Evolutionary conservation across 257 asterid species (phyloP).

Genomic region (Echium plantagineum): DNA sequence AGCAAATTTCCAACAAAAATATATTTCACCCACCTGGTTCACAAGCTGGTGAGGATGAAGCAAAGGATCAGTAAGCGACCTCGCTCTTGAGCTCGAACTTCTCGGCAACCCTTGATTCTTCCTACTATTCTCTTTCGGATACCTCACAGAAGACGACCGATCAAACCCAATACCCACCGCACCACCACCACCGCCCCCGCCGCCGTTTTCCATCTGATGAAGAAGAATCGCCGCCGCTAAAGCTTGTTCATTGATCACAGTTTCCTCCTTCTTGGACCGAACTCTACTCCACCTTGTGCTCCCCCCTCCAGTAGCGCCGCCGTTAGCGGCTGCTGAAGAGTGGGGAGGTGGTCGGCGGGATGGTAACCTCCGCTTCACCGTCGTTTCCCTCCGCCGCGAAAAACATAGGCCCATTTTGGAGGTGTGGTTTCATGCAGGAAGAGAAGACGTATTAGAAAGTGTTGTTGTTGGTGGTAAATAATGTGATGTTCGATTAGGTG

Average conservation of each 20-base stretch:
- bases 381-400: neutral
- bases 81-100: slow-evolving; percentile 79
- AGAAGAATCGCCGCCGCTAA: slow-evolving; percentile 84
- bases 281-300: slow-evolving; percentile 64
- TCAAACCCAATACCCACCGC: slow-evolving; percentile 50
- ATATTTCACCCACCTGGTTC: slow-evolving; percentile 42
- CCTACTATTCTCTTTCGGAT: slow-evolving; percentile 41
- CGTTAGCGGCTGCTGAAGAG: slow-evolving; percentile 26
- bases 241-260: slow-evolving; percentile 62
- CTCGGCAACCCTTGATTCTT: slow-evolving; percentile 59
- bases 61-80: slow-evolving; percentile 87
- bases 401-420: neutral
- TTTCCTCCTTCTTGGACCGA: slow-evolving; percentile 67
- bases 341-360: neutral
- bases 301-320: slow-evolving; percentile 35
- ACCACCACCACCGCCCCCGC: slow-evolving; percentile 12
- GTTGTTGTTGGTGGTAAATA: too few species aligned
- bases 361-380: neutral
- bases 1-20: neutral
- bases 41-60: slow-evolving; percentile 93
- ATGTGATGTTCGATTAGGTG: too few species aligned
- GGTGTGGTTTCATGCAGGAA: neutral
- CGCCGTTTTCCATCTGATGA: slow-evolving; percentile 71
- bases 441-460: neutral
- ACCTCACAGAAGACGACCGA: slow-evolving; percentile 81